Base-by-base conservation (phyloP, 78 protist genomes). In the Planoprotostelium fungivorum region DNA sequence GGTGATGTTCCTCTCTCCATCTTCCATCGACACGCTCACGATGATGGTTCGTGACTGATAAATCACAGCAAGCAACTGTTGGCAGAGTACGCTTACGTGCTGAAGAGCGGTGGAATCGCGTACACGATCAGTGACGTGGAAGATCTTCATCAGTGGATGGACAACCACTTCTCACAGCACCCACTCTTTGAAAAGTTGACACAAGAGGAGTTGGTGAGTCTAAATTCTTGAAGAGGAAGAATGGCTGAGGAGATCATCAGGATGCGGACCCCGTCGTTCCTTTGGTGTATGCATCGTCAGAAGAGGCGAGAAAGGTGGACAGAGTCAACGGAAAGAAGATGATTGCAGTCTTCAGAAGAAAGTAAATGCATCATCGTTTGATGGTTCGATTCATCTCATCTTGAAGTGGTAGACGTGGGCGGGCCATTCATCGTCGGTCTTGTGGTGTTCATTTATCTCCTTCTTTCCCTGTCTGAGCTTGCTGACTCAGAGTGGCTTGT, bases 81-180 rank as follows among this genome's bases (percentile, higher is more conserved):
- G 0, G 88, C 94, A 25, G 99, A 97, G 89, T 98, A 97, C 37
- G 99, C 98, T 1, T 97, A 95, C 63, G 85, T 83, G 10, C 23
- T 98, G 0, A 1, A n/a, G 51, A 87, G 29, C 0, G 99, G 98
- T 1, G 99, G 97, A 5, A 28, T 89, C 0, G 85, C 97, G 29
- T 98, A 98, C 95, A 94, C 97, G 38, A 90, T 97, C 90, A 95
- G 98, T 25, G 99, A 98, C 37, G 99, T 98, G 31, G 36, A 63
- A 0, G 98, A 95, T 29, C 96, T 98, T 38, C 93, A 91, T 29
- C 92, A 86, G 29, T 97, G 99, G 99, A 98, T 98, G 99, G 91
- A 31, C 35, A 37, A 29, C 28, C 96, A 92, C 89, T 85, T 98
- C 35, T 84, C 87, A 31, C 51, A 0, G 23, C 97, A 92, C 36